Conservation (phyloP, 345 rosid species). For the Citrus glauca region DNA sequence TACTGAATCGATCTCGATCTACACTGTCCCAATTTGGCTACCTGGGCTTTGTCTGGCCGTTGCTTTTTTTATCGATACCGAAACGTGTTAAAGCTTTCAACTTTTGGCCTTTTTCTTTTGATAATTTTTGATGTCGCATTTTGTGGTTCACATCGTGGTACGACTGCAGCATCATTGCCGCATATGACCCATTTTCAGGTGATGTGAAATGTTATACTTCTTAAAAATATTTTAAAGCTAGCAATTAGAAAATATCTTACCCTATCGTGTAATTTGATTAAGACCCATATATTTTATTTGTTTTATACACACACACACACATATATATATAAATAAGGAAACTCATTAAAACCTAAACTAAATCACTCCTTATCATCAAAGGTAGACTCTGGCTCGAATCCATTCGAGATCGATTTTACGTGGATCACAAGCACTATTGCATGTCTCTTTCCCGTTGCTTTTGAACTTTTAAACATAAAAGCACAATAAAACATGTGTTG, state of each 20-base stretch:
- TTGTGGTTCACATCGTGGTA: neutral
- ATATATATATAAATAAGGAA: too few species aligned
- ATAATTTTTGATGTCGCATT: neutral
- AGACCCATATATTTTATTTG: too few species aligned
- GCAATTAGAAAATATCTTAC: too few species aligned
- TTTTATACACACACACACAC: too few species aligned
- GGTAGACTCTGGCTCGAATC: too few species aligned
- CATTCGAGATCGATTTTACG: neutral
- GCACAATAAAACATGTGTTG: neutral
- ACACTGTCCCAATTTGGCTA: neutral
- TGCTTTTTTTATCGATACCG: neutral
- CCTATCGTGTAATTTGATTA: too few species aligned
- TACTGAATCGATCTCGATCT: too few species aligned
- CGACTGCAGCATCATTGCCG: neutral
- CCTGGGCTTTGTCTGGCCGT: neutral
- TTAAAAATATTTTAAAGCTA: too few species aligned
- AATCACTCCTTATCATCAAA: too few species aligned
- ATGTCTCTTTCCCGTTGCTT: neutral
- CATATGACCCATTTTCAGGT: neutral
- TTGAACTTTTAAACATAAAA: neutral
- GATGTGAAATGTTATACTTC: neutral
- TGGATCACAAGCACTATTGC: neutral
- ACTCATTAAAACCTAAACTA: too few species aligned
- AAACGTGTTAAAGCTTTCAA: neutral
- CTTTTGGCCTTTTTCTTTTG: neutral